Base-by-base conservation (phyloP, 2,329 filamentous ascomycete species). In the Pseudopithomyces chartarum region DNA sequence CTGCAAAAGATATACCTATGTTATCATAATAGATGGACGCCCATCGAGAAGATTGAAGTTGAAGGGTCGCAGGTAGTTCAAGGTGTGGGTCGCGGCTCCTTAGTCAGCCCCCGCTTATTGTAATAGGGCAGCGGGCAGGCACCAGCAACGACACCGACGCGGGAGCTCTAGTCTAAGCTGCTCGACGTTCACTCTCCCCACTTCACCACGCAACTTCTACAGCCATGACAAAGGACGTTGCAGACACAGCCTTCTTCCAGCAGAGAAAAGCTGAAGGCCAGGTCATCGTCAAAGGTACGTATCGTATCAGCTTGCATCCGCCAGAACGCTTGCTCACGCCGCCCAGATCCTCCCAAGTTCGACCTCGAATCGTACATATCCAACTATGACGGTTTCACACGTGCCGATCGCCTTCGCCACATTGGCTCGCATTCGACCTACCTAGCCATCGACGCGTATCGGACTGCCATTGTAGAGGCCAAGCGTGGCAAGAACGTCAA, bases 321-420 rank as follows among this genome's bases (percentile, higher is more conserved):
- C 32, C 50, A 32, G n/a, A 29, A 29, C 22, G 26, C 26, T 29
- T 42, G 55, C 69, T 71, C 56, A 75, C 54, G 38, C 40, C 22
- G 29, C 15, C n/a, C 57, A 94, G 91, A 92, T 46, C 78, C 85
- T 6, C 93, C 94, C 10, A 97, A 94, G 72, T 89, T 98, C 65
- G 95, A 98, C 68, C 84, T 99, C 40, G 92, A 97, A 59, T 86
- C 90, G 36, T 98, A 97, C 76, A 90, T 97, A 48, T 84, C 89
- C 63, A 96, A 97, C 72, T 99, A 98, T 77, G 84, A 82, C 73
- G 92, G 92, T 58, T 85, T 90, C 56, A 94, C 92, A 51, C 88
- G 89, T 63, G 89, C 90, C 74, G 87, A 93, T 51, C 90, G 95
- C 56, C 86, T 98, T 44, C 81, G 90, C 55, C 84, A 92, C 63